These are phyloP conservation scores for Candida koratica DNA, from an alignment of 805 yeast species.

Conservation along the genomic window DNA sequence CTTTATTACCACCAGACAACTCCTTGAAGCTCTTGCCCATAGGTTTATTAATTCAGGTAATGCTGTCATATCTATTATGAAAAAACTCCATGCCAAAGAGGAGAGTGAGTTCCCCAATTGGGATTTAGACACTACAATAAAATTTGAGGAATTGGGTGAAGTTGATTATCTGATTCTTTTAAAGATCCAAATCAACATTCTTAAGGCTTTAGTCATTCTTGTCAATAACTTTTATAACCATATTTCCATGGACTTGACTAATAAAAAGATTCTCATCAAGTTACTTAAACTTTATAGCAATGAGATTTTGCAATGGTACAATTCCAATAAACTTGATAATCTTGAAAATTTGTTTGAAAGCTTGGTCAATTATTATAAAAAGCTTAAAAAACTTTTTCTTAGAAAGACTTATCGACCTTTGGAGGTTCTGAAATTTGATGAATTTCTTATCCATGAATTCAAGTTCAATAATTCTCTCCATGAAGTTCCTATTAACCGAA, in stretches of 20 bases:
- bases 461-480: constrained; percentile 37
- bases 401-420: constrained; percentile 66
- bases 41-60: constrained; percentile 42
- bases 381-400: constrained; percentile 64
- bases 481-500: constrained; percentile 46
- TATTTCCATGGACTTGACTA: constrained; percentile 62
- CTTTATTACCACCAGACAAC: constrained; percentile 36
- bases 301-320: constrained; percentile 53
- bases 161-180: constrained; percentile 65
- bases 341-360: constrained; percentile 37
- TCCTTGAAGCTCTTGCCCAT: constrained; percentile 38
- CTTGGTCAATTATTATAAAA: constrained; percentile 51
- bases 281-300: constrained; percentile 64
- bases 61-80: constrained; percentile 43
- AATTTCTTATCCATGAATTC: constrained; percentile 37
- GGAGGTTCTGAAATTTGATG: constrained; percentile 38
- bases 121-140: constrained; percentile 40
- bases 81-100: constrained; percentile 21
- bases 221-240: constrained; percentile 71
- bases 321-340: constrained; percentile 37
- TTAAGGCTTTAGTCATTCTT: constrained; percentile 70
- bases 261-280: constrained; percentile 58
- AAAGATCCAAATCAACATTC: constrained; percentile 75
- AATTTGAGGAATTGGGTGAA: constrained; percentile 40
- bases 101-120: constrained; percentile 53